Conservation (phyloP, 164 flowering plant genomes). For the Pachysandra terminalis region DNA sequence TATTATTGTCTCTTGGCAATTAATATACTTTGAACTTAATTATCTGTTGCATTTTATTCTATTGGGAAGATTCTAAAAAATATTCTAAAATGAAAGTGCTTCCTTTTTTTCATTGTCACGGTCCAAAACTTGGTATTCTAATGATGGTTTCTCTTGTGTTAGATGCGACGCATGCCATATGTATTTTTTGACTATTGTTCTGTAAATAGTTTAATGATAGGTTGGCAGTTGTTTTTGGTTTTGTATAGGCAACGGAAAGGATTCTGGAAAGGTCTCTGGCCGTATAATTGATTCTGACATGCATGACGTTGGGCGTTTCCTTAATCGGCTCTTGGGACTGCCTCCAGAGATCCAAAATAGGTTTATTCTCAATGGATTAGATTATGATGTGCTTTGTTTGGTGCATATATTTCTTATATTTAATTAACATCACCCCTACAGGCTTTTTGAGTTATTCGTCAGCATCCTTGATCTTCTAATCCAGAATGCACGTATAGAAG, state of each 20-base stretch:
- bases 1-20: not conserved
- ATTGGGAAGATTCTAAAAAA: too few relatives aligned
- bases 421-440: constrained; percentile 24
- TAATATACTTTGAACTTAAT: not conserved
- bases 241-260: constrained; percentile 67
- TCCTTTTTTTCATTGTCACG: not conserved
- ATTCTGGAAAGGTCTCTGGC: constrained; percentile 66
- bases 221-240: not conserved
- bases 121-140: not conserved
- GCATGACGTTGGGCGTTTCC: constrained; percentile 98
- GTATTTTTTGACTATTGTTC: too few relatives aligned
- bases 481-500: constrained; percentile 89
- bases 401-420: constrained; percentile 4
- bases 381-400: not conserved
- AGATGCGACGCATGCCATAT: not conserved
- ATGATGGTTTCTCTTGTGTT: not conserved
- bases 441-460: constrained; percentile 90
- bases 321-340: constrained; percentile 87
- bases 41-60: too few relatives aligned
- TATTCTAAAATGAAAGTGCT: not conserved
- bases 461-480: constrained; percentile 76
- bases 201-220: constrained; percentile 1
- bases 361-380: constrained; percentile 28
- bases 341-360: constrained; percentile 97
- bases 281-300: constrained; percentile 95